Evolutionary conservation across 441 rosid species (phyloP).

Genomic region (Flueggea neowawraea): DNA sequence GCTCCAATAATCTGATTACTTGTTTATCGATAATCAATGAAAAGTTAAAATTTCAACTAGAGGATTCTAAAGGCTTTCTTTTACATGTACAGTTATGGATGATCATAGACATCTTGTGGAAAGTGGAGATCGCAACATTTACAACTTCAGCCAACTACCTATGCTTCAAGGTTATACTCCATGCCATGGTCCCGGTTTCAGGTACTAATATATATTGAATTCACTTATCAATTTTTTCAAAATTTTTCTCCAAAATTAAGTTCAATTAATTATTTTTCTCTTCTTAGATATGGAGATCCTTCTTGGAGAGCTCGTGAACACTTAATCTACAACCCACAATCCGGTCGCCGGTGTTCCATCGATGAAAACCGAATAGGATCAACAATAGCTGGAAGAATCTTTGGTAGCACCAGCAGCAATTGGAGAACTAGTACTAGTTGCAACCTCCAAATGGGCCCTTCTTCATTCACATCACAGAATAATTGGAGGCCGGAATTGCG

Average conservation of each 20-base stretch:
- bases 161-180: slow-evolving; percentile 58
- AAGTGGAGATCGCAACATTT: slow-evolving; percentile 61
- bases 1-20: too few relatives aligned
- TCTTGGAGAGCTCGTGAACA: slow-evolving; percentile 46
- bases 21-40: neutral
- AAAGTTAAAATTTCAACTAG: neutral
- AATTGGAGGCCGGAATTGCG: slow-evolving; percentile 27
- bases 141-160: slow-evolving; percentile 72
- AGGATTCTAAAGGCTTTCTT: neutral
- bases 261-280: neutral
- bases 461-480: slow-evolving; percentile 9
- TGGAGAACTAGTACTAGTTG: slow-evolving; percentile 13
- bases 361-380: slow-evolving; percentile 33
- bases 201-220: slow-evolving; percentile 24
- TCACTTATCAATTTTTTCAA: neutral
- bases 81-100: slow-evolving; percentile 35
- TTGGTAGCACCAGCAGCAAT: slow-evolving; percentile 22
- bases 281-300: slow-evolving; percentile 49
- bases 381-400: slow-evolving; percentile 32
- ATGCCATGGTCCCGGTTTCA: slow-evolving; percentile 41
- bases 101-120: slow-evolving; percentile 60
- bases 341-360: slow-evolving; percentile 31
- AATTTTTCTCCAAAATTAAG: neutral
- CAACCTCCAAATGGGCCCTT: slow-evolving; percentile 15
- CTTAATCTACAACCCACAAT: slow-evolving; percentile 19